Evolutionary conservation across 2,329 filamentous ascomycete genomes (phyloP), one percentile per base, ranked within the genome.

Genomic region (Pseudogymnoascus pannorum): DNA sequence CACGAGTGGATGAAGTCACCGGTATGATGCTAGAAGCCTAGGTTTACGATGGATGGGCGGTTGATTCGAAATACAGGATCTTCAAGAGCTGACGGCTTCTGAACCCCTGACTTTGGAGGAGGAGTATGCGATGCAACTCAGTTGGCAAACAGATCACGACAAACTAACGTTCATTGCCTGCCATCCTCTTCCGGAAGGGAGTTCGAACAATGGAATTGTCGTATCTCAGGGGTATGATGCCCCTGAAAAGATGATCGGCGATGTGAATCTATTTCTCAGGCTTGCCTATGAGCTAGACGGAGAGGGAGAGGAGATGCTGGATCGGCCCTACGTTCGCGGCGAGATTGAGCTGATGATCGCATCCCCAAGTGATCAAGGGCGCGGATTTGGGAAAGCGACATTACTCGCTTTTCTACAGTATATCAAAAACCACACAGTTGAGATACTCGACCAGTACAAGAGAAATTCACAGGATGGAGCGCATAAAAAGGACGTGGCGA

Each of bases 81-180:
- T 97, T 38, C 92, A 88, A 76, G 79, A 86, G 74, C 87, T 89
- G 60, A 97, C 93, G 0, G 92, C 93, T 1, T 97, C 92, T 0
- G 92, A 97, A 65, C 89, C 87, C 0, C 81, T 97, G 58, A 86
- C 83, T 0, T 78, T 97, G 0, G 79, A 84, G 0, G 88, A 96
- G 71, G 93, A 97, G 78, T 91, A 94, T 74, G 83, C 85, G 58
- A 97, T 97, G 86, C 93, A 97, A 74, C 76, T 77, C n/a, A 91
- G 86, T 65, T 97, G 93, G 93, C 86, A 92, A 36, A 77, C 77
- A 18, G 89, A 94, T 42, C 74, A 77, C 24, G 92, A 97, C 75
- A 97, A 97, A 76, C 74, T 97, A 64, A 97, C 93, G 0, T 97
- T 97, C 68, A 96, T 97, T 72, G 75, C 89, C 60, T 96, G 91